A percentile compares a stretch with the other conserved stretches of the same genome.
Conservation (phyloP, 495 filamentous ascomycete genomes). For the Paragyromitra xinjiangensis region DNA sequence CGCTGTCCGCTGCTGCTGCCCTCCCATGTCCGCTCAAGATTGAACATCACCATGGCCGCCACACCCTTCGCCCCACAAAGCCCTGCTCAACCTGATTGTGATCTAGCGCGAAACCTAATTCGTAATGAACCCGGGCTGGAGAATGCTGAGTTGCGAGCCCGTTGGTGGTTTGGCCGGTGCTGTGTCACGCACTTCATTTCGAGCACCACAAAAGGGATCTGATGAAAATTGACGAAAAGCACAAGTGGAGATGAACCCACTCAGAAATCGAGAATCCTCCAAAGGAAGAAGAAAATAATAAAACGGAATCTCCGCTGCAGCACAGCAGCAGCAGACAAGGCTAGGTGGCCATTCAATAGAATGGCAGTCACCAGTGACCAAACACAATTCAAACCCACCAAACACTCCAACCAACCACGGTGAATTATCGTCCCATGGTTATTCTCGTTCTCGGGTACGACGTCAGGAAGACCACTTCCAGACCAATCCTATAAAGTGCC, state of each 20-base stretch:
- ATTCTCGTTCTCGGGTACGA: not conserved
- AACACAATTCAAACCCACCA: constrained; percentile 23
- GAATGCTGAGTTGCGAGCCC: constrained; percentile 4
- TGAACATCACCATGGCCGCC: constrained; percentile 20
- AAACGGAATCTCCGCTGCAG: not conserved
- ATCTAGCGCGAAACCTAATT: constrained; percentile 7
- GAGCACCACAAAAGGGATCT: not conserved
- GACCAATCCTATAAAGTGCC: not conserved
- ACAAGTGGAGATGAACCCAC: constrained; percentile 27
- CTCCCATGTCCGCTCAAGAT: not conserved
- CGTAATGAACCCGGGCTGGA: constrained; percentile 15
- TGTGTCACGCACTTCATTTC: constrained; percentile 12
- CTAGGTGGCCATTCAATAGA: not conserved
- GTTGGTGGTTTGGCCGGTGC: constrained; percentile 2
- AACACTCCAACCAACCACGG: constrained; percentile 17
- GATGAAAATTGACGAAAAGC: constrained; percentile 31
- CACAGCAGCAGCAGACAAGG: constrained; percentile 1
- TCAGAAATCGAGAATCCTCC: constrained; percentile 14
- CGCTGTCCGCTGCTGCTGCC: not conserved
- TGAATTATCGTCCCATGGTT: constrained; percentile 16
- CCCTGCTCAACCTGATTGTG: constrained; percentile 8
- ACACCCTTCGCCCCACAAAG: constrained; percentile 30
- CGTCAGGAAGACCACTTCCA: not conserved
- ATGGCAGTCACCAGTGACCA: not conserved
- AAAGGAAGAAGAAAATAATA: constrained; percentile 2